Conservation (phyloP, 345 rosid genomes). For the Melaleuca alternifolia region DNA sequence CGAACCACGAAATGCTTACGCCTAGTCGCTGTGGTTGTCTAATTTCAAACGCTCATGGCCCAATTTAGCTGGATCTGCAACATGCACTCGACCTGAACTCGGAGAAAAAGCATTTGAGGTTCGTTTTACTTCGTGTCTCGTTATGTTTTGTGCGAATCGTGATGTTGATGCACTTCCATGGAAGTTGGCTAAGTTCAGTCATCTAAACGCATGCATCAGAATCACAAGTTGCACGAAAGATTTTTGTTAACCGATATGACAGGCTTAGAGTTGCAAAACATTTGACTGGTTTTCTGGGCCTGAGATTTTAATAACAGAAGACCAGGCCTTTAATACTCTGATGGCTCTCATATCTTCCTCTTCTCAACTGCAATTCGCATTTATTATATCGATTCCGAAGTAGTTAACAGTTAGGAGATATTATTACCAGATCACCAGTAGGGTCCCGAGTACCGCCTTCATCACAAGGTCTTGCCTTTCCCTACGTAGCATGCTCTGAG, state of each 20-base stretch:
- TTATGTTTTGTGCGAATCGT: not conserved
- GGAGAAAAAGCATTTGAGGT: not conserved
- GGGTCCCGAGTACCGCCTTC: constrained; percentile 1
- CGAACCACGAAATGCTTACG: not conserved
- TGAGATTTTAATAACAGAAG: not conserved
- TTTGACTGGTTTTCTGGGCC: not conserved
- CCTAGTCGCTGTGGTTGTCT: not conserved
- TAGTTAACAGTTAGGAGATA: constrained; percentile 24
- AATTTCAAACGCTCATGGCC: not conserved
- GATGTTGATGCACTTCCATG: not conserved
- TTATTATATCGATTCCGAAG: constrained; percentile 17
- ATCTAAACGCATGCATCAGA: not conserved
- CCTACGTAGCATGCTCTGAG: not conserved
- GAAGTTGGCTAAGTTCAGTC: not conserved
- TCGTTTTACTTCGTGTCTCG: not conserved
- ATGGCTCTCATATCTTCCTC: constrained; percentile 7
- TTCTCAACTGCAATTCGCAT: constrained; percentile 3
- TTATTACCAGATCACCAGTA: not conserved
- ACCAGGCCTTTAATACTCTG: constrained; percentile 8
- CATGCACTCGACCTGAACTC: not conserved
- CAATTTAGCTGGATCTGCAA: not conserved
- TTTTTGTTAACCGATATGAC: not conserved
- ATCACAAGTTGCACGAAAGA: not conserved
- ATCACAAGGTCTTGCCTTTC: not conserved
- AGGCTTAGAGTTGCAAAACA: not conserved